Evolutionary conservation across 202 grass and related monocot species (phyloP).

Genomic region (Panicum hallii): DNA sequence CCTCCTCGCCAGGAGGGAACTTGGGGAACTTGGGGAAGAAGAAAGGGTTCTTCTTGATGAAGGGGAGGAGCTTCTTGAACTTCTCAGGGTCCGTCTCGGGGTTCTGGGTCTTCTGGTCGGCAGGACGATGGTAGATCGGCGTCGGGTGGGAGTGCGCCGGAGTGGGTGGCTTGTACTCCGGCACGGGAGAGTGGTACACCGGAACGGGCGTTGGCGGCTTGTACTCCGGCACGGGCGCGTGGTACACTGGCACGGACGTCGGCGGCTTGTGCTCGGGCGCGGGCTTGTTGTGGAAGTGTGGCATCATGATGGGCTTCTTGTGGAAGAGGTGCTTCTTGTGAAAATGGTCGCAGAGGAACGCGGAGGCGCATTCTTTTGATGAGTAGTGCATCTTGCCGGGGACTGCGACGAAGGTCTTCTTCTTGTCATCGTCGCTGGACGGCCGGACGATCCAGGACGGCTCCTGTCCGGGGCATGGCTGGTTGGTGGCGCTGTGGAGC

Average conservation of each 20-base stretch:
- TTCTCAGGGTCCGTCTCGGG: slow-evolving; percentile 26
- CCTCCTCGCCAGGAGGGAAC: slow-evolving; percentile 50
- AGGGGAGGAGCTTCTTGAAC: slow-evolving; percentile 50
- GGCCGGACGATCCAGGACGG: slow-evolving; percentile 36
- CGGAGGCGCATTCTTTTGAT: slow-evolving; percentile 49
- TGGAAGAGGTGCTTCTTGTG: slow-evolving; percentile 38
- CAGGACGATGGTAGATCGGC: slow-evolving; percentile 46
- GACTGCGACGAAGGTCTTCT: slow-evolving; percentile 4
- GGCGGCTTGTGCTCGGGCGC: slow-evolving; percentile 34
- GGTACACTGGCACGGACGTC: slow-evolving; percentile 18
- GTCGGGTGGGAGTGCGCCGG: slow-evolving; percentile 5
- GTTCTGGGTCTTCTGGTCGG: slow-evolving; percentile 40
- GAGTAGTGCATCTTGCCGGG: slow-evolving; percentile 42
- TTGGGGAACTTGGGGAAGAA: slow-evolving; percentile 33
- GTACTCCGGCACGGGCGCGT: slow-evolving; percentile 23
- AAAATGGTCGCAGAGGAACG: slow-evolving; percentile 46
- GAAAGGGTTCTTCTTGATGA: slow-evolving; percentile 53
- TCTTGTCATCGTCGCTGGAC: neutral
- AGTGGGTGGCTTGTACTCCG: neutral
- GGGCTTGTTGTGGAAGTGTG: slow-evolving; percentile 37
- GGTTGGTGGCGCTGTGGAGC: slow-evolving; percentile 42
- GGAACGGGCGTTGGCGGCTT: slow-evolving; percentile 32
- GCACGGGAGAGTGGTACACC: slow-evolving; percentile 24
- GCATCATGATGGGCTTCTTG: slow-evolving; percentile 43
- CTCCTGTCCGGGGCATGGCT: slow-evolving; percentile 43